Evolutionary conservation across 148 eudicot species (phyloP), one percentile per base, ranked within the genome.

Genomic region (Euryodendron excelsum): DNA sequence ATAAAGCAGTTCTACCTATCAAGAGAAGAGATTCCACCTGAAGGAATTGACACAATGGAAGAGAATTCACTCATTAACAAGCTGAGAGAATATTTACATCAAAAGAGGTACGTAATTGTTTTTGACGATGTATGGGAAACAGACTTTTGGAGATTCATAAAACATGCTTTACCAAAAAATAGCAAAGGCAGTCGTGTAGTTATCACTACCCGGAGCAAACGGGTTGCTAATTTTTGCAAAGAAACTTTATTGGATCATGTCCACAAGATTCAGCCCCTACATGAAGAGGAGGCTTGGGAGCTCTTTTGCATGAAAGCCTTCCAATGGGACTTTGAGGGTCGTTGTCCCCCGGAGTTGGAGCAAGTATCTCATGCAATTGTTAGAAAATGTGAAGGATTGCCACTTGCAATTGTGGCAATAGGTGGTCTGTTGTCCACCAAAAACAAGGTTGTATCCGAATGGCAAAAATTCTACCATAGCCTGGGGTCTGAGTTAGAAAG

Each of bases 401-500:
- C 52, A 12, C 72, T 68, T 68, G 77, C 77, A 12, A 74, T 74
- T 20, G 67, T 59, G 34, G 45, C 77, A 0, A 25, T 74, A 18
- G 67, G 50, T 0, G 67, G 55, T 21, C 50, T 74, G 2, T 27
- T 74, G 15, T 58, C 68, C 13, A 59, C 34, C 0, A 74, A 58
- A 56, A 6, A 3, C 17, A 34, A 5, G 68, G 60, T 11, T 36
- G 56, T 0, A 68, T 13, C 20, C 0, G 53, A 74, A 61, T 74
- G 67, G 77, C 18, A 60, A 27, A 74, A 2, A 28, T 30, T 60
- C 5, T 14, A 37, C 5, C 14, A 14, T 2, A 14, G 68, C 77
- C 11, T 74, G 1, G 18, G 65, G 0, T 53, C 64, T 2, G 52
- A 74, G 65, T 55, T 74, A 74, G 12, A 37, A 55, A n/a, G 28